phyloP scores from a whole-genome alignment of 768 basidiomycete genomes.

The Lactarius pseudohatsudake region DNA sequence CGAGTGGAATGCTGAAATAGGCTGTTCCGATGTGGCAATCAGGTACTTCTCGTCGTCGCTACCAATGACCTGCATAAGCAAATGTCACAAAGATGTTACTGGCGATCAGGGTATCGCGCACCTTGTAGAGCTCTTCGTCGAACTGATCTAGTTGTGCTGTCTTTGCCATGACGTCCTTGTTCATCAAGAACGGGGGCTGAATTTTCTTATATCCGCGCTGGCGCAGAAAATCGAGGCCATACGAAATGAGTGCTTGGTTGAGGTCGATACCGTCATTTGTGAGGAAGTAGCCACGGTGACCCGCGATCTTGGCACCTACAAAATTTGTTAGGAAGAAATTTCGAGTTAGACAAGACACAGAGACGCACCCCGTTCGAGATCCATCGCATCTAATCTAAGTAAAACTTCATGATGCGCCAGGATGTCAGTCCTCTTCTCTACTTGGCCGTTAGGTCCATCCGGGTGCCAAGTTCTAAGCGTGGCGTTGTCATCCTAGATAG shows the following conservation, averaged over 20 bases:
- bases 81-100: not conserved
- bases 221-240: constrained; percentile 91
- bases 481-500: constrained; percentile 80
- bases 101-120: constrained; percentile 32
- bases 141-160: constrained; percentile 98
- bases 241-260: constrained; percentile 93
- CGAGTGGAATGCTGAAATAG: constrained; percentile 92
- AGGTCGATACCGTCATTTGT: constrained; percentile 95
- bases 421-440: constrained; percentile 70
- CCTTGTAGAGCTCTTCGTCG: constrained; percentile 98
- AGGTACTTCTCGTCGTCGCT: constrained; percentile 96
- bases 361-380: constrained; percentile 85
- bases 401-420: constrained; percentile 98
- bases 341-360: not conserved
- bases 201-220: constrained; percentile 86
- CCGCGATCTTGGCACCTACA: constrained; percentile 84
- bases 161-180: constrained; percentile 95
- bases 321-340: constrained; percentile 1
- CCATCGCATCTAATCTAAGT: constrained; percentile 90
- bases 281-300: constrained; percentile 96
- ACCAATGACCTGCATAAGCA: constrained; percentile 65
- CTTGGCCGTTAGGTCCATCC: constrained; percentile 67
- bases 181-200: constrained; percentile 98
- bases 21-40: constrained; percentile 98
- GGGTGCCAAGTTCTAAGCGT: constrained; percentile 86